phyloP scores from a whole-genome alignment of 176 grass and related monocot genomes.

The Musa itinerans region DNA sequence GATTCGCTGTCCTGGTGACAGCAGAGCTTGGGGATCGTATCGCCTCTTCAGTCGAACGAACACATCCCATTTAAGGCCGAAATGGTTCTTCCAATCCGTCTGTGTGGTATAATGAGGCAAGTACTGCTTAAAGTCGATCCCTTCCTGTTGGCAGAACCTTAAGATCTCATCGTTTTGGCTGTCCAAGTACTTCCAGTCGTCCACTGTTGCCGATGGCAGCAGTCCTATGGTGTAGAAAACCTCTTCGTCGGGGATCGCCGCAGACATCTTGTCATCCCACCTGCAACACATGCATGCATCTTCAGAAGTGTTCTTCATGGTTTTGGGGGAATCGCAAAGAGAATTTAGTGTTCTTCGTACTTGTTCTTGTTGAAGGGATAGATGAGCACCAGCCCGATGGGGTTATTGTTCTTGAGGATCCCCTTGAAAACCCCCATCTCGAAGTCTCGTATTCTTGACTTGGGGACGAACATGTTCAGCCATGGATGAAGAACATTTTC shows the following conservation, averaged over 20 bases:
- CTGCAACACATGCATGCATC: neutral
- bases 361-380: constrained; percentile 13
- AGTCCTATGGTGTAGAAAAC: constrained; percentile 68
- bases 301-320: neutral
- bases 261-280: constrained; percentile 48
- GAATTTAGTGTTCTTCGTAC: neutral
- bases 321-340: neutral
- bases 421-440: constrained; percentile 36
- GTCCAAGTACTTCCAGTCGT: constrained; percentile 29
- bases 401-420: constrained; percentile 19
- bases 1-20: constrained; percentile 57
- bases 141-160: constrained; percentile 36
- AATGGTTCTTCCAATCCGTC: constrained; percentile 59
- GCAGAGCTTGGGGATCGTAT: constrained; percentile 57
- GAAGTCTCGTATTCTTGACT: constrained; percentile 39
- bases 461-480: constrained; percentile 57
- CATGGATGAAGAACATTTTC: constrained; percentile 58
- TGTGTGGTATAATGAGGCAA: constrained; percentile 39
- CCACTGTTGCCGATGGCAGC: constrained; percentile 28
- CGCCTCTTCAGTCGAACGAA: constrained; percentile 39
- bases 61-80: constrained; percentile 42
- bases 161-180: constrained; percentile 46
- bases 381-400: neutral
- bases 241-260: constrained; percentile 38
- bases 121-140: constrained; percentile 48